Evolutionary conservation across 345 rosid species (phyloP), one percentile per base, ranked within the genome.

Genomic region (Lumnitzera littorea): DNA sequence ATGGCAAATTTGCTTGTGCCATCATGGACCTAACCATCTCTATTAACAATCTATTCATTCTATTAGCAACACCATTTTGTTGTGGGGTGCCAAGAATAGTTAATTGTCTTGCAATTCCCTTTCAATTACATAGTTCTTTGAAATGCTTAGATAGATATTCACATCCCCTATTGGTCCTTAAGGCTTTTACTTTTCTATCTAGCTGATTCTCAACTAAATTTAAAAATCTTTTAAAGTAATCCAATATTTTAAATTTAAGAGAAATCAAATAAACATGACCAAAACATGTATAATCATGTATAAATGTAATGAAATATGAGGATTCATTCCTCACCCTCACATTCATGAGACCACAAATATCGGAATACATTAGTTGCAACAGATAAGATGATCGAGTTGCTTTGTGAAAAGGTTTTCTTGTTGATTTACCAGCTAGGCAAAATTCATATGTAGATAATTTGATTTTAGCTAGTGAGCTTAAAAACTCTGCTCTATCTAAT

Each of bases 51-150:
- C 20, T 20, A 20, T 27, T 27, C 24, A 2, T 65, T n/a, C 31
- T 15, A 6, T 20, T 13, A 29, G 56, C 24, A 20, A 7, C 13
- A 13, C 56, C 24, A 20, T 53, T 1, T 9, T 24, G 24, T 14
- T 66, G 16, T 3, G 36, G 23, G 51, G 53, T 66, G 13, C 41
- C 11, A 50, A 13, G 48, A 66, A 62, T 65, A 36, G 63, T 50
- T 17, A 57, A 24, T 24, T 24, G 29, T 51, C 31, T 27, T 27
- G 1, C 31, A 27, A 27, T 27, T 5, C 56, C 24, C 24, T 53
- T 12, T 5, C 49, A 29, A 53, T 53, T 16, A 24, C 8, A 12
- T 23, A 53, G 56, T 16, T 20, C 24, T 20, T 43, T 46, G 27
- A 41, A 31, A 20, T 24, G 6, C 9, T 36, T 24, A 31, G 15